phyloP scores from a whole-genome alignment of 345 rosid genomes.

The Laguncularia racemosa region DNA sequence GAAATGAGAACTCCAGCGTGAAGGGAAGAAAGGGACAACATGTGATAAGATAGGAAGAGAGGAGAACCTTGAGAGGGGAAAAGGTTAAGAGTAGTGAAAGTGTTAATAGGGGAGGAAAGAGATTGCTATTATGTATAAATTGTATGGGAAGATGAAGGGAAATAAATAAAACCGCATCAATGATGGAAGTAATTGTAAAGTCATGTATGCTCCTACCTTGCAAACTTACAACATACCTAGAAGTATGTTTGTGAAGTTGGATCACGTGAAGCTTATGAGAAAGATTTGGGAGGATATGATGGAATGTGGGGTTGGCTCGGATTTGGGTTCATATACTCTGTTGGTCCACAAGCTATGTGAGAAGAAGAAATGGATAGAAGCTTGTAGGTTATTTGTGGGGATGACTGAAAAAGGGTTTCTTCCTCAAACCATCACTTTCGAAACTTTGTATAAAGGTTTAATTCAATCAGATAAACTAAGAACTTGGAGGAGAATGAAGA shows the following conservation, averaged over 20 bases:
- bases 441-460: conserved; percentile 66
- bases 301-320: conserved; percentile 46
- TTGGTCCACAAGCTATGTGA: conserved; percentile 64
- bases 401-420: conserved; percentile 87
- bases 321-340: conserved; percentile 74
- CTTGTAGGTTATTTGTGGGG: conserved; percentile 72
- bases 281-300: conserved; percentile 76
- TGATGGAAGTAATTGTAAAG: too few species aligned
- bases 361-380: conserved; percentile 62
- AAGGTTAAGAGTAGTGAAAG: too few species aligned
- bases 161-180: not conserved
- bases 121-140: conserved; percentile 40
- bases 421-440: conserved; percentile 83
- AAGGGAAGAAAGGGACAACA: too few species aligned
- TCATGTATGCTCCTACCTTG: conserved; percentile 29
- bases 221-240: conserved; percentile 62
- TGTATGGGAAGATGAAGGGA: conserved; percentile 72
- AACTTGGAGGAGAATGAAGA: conserved; percentile 91
- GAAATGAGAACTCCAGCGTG: too few species aligned
- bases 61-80: too few species aligned
- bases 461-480: conserved; percentile 83
- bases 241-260: conserved; percentile 50
- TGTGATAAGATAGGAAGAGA: too few species aligned
- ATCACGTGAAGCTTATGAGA: conserved; percentile 38
- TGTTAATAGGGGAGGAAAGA: conserved; percentile 85